Conservation (phyloP, 345 rosid genomes). For the Diplotaxis tenuifolia region DNA sequence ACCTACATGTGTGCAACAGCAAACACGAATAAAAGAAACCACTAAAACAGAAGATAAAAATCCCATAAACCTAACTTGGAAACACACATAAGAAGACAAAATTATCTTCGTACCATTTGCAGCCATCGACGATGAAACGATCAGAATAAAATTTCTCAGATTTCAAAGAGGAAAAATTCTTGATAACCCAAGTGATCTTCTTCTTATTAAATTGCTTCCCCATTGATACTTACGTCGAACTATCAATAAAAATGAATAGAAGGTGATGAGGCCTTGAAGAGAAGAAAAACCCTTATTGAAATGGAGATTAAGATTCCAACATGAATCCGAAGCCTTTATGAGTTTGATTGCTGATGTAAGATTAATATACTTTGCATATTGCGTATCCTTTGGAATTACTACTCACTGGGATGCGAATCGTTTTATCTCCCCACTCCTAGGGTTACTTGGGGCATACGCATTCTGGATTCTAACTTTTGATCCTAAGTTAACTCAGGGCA, state of each 20-base stretch:
- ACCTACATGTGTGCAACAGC: not conserved
- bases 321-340: not conserved
- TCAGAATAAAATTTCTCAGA: not conserved
- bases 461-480: not conserved
- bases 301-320: not conserved
- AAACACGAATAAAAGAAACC: not conserved
- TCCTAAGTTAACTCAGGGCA: not conserved
- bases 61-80: not conserved
- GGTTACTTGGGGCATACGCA: not conserved
- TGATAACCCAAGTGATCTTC: conserved; percentile 17
- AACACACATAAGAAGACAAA: not conserved
- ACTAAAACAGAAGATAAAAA: not conserved
- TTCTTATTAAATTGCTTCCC: not conserved
- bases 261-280: not conserved
- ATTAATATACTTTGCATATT: not conserved
- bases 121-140: not conserved
- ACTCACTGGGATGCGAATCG: not conserved
- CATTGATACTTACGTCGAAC: not conserved
- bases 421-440: not conserved
- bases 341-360: not conserved
- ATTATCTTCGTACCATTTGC: conserved; percentile 13
- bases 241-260: not conserved
- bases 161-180: not conserved
- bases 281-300: not conserved
- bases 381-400: not conserved